Evolutionary conservation across 164 flowering plant genomes (phyloP).

Genomic region (Chloranthus sessilifolius): DNA sequence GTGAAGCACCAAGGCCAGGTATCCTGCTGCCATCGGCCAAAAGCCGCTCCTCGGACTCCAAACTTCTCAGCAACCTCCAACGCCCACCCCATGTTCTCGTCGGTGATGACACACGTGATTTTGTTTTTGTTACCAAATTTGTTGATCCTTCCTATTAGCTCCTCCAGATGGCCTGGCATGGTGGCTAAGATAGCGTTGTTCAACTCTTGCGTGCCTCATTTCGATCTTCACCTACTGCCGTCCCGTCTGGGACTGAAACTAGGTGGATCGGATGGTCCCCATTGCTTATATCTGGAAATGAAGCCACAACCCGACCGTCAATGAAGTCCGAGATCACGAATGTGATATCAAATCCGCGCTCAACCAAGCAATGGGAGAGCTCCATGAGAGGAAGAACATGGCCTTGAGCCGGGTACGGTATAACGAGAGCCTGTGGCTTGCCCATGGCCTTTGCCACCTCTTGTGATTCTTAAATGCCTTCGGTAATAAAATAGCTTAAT

Average conservation of each 20-base stretch:
- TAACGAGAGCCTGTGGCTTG: constrained; percentile 7
- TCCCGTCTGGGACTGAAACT: constrained; percentile 17
- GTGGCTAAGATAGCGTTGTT: not conserved
- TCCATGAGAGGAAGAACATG: constrained; percentile 38
- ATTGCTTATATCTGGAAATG: constrained; percentile 1
- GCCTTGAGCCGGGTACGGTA: constrained; percentile 6
- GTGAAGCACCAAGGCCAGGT: constrained; percentile 3
- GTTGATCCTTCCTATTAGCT: constrained; percentile 20
- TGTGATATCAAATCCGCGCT: constrained; percentile 1
- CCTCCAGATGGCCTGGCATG: constrained; percentile 15
- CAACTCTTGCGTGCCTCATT: not conserved
- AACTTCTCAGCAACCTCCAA: constrained; percentile 18
- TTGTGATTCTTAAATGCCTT: too few relatives aligned
- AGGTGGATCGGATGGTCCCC: constrained; percentile 10
- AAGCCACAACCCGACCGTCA: constrained; percentile 5
- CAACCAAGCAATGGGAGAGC: constrained; percentile 17
- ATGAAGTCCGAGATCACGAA: constrained; percentile 8
- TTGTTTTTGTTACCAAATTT: constrained; percentile 4
- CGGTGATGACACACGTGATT: constrained; percentile 20
- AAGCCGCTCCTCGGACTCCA: constrained; percentile 16
- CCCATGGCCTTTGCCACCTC: too few relatives aligned
- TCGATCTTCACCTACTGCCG: not conserved
- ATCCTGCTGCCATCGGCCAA: constrained; percentile 5
- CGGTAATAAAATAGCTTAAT: too few relatives aligned
- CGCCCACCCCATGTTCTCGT: constrained; percentile 8